Evolutionary conservation across 1,284 basidiomycete genomes (phyloP).

Genomic region (Inonotus obliquus): DNA sequence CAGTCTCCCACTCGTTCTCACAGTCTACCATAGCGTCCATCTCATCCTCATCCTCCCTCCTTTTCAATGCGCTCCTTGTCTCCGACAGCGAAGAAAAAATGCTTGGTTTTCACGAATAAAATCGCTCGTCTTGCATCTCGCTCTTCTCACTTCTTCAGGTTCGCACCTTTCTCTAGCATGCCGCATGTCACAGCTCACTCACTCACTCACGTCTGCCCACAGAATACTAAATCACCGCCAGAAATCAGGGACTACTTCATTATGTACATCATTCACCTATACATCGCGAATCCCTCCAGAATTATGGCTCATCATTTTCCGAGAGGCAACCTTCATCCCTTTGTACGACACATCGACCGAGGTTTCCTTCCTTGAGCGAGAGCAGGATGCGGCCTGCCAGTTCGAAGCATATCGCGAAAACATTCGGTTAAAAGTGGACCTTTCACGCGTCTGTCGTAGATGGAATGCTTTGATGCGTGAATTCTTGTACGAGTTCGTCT

Average conservation of each 20-base stretch:
- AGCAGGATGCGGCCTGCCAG: conserved; percentile 33
- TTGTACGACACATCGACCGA: conserved; percentile 43
- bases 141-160: conserved; percentile 9
- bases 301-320: conserved; percentile 55
- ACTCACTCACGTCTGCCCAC: not conserved
- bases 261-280: not conserved
- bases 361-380: conserved; percentile 42
- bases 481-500: conserved; percentile 61
- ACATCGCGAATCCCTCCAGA: conserved; percentile 37
- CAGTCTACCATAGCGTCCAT: not conserved
- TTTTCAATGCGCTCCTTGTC: not conserved
- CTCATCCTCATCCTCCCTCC: not conserved
- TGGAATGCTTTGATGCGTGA: conserved; percentile 52
- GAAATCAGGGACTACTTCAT: not conserved
- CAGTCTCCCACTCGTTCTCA: no score
- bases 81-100: not conserved
- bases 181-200: not conserved
- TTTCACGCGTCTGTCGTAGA: conserved; percentile 49
- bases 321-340: conserved; percentile 41
- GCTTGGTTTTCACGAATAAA: conserved; percentile 3
- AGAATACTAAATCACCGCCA: not conserved
- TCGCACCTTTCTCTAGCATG: not conserved
- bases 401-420: conserved; percentile 40
- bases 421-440: conserved; percentile 44
- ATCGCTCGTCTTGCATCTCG: not conserved